phyloP scores from a whole-genome alignment of 2,329 filamentous ascomycete species.

The Thelonectria blattea region DNA sequence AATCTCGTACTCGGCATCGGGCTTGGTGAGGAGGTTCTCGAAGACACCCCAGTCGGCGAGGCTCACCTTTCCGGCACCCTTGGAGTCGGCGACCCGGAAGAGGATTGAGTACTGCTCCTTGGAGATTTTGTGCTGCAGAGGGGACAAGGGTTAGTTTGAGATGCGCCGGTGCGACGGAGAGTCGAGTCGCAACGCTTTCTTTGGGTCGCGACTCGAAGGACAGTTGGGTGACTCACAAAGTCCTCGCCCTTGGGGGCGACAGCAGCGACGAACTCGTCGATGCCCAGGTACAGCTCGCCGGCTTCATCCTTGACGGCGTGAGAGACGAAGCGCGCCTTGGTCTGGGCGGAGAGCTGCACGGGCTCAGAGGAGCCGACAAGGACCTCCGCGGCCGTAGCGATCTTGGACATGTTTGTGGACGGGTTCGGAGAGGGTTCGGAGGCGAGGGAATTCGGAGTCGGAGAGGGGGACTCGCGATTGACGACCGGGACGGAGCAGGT shows the following conservation, averaged over 20 bases:
- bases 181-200: not conserved
- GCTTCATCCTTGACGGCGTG: constrained; percentile 78
- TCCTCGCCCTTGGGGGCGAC: constrained; percentile 87
- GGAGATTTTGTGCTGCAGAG: constrained; percentile 89
- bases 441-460: constrained; percentile 22
- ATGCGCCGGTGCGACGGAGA: constrained; percentile 1
- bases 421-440: constrained; percentile 25
- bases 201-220: not conserved
- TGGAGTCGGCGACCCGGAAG: constrained; percentile 87
- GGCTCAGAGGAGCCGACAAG: constrained; percentile 69
- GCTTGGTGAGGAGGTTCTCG: constrained; percentile 90
- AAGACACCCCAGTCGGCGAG: constrained; percentile 91
- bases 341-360: constrained; percentile 73
- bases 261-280: constrained; percentile 88
- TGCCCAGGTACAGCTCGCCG: constrained; percentile 80
- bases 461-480: constrained; percentile 30
- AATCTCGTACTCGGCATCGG: constrained; percentile 98
- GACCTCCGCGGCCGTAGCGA: constrained; percentile 65
- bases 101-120: constrained; percentile 94
- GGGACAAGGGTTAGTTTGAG: constrained; percentile 21
- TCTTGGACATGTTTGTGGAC: constrained; percentile 45
- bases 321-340: constrained; percentile 76
- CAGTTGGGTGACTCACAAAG: constrained; percentile 72
- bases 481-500: constrained; percentile 11
- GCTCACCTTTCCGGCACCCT: constrained; percentile 72